Conservation (phyloP, 1,284 basidiomycete species). For the Irpex lacteus region DNA sequence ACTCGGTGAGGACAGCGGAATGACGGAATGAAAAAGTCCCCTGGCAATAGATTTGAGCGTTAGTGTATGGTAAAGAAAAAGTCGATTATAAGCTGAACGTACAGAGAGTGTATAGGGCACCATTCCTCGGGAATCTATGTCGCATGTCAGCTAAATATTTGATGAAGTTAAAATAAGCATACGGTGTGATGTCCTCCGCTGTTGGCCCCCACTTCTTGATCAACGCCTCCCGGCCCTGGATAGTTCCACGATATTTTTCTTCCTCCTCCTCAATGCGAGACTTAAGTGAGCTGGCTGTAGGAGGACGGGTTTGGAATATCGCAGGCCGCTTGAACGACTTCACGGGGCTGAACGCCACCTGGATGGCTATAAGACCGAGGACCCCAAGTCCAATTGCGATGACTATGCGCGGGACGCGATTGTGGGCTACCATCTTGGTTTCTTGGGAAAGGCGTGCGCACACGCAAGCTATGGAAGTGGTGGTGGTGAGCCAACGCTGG, state of each 20-base stretch:
- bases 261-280: constrained; percentile 17
- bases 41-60: constrained; percentile 19
- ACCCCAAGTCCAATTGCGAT: constrained; percentile 5
- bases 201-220: constrained; percentile 24
- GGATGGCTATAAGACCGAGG: constrained; percentile 11
- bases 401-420: constrained; percentile 16
- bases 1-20: constrained; percentile 43
- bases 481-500: background rate
- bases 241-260: constrained; percentile 13
- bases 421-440: constrained; percentile 11
- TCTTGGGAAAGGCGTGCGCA: too few species aligned
- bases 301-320: background rate
- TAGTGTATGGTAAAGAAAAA: too few species aligned
- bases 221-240: constrained; percentile 18
- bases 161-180: constrained; percentile 2
- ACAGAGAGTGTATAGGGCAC: constrained; percentile 24
- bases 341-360: constrained; percentile 9
- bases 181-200: constrained; percentile 19
- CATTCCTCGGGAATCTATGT: constrained; percentile 15
- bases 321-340: background rate
- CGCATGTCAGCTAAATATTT: background rate
- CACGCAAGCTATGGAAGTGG: background rate
- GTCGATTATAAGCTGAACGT: background rate
- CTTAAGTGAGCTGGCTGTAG: background rate
- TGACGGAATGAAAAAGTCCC: constrained; percentile 48